A percentile compares a stretch with the other conserved stretches of the same genome.
These are phyloP conservation scores for Leavenworthia alabamica DNA, from an alignment of 345 rosid genomes.

Conservation along the genomic window DNA sequence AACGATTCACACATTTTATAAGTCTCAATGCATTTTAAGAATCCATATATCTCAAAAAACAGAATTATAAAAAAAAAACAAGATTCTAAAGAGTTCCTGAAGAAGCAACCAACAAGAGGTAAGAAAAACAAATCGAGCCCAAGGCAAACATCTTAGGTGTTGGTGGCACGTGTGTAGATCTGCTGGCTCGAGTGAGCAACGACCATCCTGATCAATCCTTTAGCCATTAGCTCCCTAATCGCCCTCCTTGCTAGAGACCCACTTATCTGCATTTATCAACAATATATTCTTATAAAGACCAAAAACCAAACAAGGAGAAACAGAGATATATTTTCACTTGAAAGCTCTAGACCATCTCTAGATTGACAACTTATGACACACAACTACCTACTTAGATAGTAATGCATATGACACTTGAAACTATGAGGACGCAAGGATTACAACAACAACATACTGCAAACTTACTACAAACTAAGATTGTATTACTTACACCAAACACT, in stretches of 20 bases:
- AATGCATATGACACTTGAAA: too few species aligned
- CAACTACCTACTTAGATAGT: too few species aligned
- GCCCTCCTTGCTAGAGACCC: constrained; percentile 64
- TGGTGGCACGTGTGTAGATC: constrained; percentile 70
- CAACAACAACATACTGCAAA: too few species aligned
- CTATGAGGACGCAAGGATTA: too few species aligned
- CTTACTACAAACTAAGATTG: too few species aligned
- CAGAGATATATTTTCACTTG: too few species aligned
- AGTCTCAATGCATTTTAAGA: neutral
- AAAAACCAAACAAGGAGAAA: too few species aligned
- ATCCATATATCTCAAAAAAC: constrained; percentile 9
- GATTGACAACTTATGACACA: neutral
- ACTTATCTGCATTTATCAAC: constrained; percentile 26
- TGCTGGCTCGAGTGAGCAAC: constrained; percentile 63
- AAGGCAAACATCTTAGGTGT: constrained; percentile 38
- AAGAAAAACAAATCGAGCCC: neutral
- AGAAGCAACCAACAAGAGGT: neutral
- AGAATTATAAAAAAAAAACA: too few species aligned
- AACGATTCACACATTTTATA: neutral
- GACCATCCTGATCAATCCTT: constrained; percentile 62
- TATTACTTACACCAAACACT: neutral
- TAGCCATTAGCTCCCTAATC: constrained; percentile 64
- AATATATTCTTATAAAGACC: too few species aligned
- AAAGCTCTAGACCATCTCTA: too few species aligned
- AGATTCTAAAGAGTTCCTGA: too few species aligned